Evolutionary conservation across 345 rosid genomes (phyloP).

Genomic region (Eucalyptus sp.): DNA sequence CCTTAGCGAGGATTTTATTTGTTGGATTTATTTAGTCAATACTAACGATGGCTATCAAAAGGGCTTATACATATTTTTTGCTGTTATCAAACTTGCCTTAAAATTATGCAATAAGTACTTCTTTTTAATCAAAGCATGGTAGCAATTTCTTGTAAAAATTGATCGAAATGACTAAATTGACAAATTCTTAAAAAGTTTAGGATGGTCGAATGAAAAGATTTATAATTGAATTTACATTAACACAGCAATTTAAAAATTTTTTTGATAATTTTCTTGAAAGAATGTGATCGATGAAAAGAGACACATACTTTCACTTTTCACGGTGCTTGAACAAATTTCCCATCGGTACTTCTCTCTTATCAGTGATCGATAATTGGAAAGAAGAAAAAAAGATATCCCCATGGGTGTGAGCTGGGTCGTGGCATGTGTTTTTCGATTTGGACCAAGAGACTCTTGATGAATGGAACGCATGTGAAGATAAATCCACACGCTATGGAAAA

Average conservation of each 20-base stretch:
- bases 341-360: background rate
- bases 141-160: accelerated
- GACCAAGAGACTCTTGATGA: background rate
- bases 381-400: accelerated
- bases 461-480: background rate
- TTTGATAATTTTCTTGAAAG: background rate
- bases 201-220: too few species aligned
- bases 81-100: background rate
- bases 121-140: background rate
- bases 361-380: background rate
- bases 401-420: background rate
- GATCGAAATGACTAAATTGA: accelerated
- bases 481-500: background rate
- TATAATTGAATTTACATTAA: accelerated
- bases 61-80: background rate
- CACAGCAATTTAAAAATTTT: accelerated
- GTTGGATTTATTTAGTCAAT: background rate
- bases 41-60: background rate
- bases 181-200: too few species aligned
- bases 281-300: background rate
- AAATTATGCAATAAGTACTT: background rate
- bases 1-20: background rate
- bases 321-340: background rate
- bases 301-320: background rate
- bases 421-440: background rate